These are phyloP conservation scores for Epichloe gansuensis DNA, from an alignment of 2,329 filamentous ascomycete species.

Conservation along the genomic window DNA sequence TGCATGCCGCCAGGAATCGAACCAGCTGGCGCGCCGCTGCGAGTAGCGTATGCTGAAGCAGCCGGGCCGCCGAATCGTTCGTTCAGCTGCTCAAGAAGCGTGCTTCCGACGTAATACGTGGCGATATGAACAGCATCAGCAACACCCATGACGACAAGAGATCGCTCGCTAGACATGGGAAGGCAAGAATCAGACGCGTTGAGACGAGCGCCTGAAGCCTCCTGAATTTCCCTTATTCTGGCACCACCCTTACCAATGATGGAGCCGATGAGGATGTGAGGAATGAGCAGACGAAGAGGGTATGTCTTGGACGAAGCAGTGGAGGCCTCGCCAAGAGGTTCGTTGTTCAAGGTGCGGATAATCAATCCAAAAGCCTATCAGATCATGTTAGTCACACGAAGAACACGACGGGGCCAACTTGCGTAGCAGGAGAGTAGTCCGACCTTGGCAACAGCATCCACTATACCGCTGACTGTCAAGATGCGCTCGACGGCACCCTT, in stretches of 20 bases:
- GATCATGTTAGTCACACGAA: slow-evolving; percentile 15
- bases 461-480: slow-evolving; percentile 88
- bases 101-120: slow-evolving; percentile 96
- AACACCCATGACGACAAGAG: slow-evolving; percentile 94
- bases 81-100: slow-evolving; percentile 92
- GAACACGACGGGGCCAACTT: neutral
- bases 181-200: slow-evolving; percentile 95
- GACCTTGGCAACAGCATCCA: slow-evolving; percentile 95
- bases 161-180: slow-evolving; percentile 89
- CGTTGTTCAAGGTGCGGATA: slow-evolving; percentile 95
- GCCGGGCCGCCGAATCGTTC: slow-evolving; percentile 93
- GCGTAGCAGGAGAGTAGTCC: slow-evolving; percentile 11
- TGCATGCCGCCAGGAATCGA: slow-evolving; percentile 97
- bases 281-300: slow-evolving; percentile 85
- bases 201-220: slow-evolving; percentile 87
- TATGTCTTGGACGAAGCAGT: slow-evolving; percentile 95
- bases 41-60: slow-evolving; percentile 93
- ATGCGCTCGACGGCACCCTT: slow-evolving; percentile 96
- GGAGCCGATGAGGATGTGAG: slow-evolving; percentile 93
- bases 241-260: slow-evolving; percentile 97
- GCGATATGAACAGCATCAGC: slow-evolving; percentile 98
- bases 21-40: slow-evolving; percentile 84
- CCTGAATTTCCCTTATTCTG: slow-evolving; percentile 95
- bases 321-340: slow-evolving; percentile 77
- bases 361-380: slow-evolving; percentile 86